These are phyloP conservation scores for Penicillium cataractarum DNA, from an alignment of 495 filamentous ascomycete species.

Conservation along the genomic window DNA sequence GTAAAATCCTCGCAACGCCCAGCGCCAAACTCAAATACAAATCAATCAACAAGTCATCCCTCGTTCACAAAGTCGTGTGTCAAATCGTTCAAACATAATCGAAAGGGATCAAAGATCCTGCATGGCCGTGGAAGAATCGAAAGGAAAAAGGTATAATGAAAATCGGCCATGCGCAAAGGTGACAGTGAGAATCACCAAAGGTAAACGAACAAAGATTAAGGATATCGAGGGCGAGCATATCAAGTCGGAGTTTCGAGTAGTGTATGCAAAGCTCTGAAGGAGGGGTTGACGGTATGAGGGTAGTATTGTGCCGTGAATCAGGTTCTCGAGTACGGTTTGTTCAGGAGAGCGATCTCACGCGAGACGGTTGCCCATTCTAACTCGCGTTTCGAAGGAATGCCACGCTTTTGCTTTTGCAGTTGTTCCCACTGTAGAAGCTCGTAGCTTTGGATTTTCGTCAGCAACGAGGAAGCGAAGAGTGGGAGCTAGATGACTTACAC, in stretches of 20 bases:
- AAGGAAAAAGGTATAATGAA: neutral
- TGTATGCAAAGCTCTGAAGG: neutral
- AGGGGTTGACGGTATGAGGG: neutral
- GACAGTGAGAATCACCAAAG: neutral
- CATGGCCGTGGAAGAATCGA: neutral
- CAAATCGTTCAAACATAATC: slow-evolving; percentile 25
- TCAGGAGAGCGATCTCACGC: slow-evolving; percentile 92
- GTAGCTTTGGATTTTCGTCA: slow-evolving; percentile 37
- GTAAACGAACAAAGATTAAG: slow-evolving; percentile 6
- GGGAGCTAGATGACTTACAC: slow-evolving; percentile 43
- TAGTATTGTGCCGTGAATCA: slow-evolving; percentile 8
- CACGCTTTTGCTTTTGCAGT: slow-evolving; percentile 47
- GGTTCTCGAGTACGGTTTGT: slow-evolving; percentile 77
- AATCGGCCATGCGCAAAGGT: neutral
- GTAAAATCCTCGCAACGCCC: slow-evolving; percentile 24
- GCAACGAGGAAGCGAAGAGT: slow-evolving; percentile 5
- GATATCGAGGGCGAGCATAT: slow-evolving; percentile 1
- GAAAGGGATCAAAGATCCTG: neutral
- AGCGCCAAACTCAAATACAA: slow-evolving; percentile 21
- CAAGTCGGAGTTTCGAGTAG: neutral
- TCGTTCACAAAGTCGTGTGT: slow-evolving; percentile 25
- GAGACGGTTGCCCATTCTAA: slow-evolving; percentile 90
- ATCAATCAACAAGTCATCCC: slow-evolving; percentile 14
- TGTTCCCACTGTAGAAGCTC: slow-evolving; percentile 96
- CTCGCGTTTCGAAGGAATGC: slow-evolving; percentile 64